These are phyloP conservation scores for Colletotrichum kahawae DNA, from an alignment of 2,329 filamentous ascomycete genomes.

Conservation along the genomic window DNA sequence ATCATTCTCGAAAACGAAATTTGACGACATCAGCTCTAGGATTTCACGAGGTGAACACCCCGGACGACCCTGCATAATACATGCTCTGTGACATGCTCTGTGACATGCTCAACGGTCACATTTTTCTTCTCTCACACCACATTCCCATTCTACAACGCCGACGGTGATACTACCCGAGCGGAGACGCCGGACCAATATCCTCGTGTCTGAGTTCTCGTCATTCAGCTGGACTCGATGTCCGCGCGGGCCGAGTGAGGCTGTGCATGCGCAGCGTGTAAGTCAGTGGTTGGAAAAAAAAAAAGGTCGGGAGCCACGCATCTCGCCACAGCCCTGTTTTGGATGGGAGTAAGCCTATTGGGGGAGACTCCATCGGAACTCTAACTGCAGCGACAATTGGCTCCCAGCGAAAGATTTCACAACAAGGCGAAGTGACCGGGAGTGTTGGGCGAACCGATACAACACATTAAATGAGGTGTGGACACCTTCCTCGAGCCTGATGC, in stretches of 20 bases:
- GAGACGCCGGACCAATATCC: neutral
- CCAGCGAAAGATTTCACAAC: neutral
- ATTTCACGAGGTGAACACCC: neutral
- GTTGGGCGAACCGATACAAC: neutral
- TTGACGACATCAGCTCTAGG: neutral
- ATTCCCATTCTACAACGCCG: neutral
- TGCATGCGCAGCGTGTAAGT: neutral
- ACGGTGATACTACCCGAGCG: neutral
- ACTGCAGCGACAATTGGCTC: neutral
- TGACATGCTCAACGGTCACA: neutral
- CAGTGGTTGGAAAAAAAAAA: neutral
- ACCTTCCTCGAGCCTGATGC: neutral
- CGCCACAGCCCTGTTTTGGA: neutral
- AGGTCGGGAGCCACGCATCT: neutral
- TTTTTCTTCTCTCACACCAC: neutral
- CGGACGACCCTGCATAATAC: neutral
- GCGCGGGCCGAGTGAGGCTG: neutral
- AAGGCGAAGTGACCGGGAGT: neutral
- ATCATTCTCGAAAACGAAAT: neutral
- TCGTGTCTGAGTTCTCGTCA: neutral
- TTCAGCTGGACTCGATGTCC: neutral
- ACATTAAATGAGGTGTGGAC: neutral
- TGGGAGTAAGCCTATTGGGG: neutral
- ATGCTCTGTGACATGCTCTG: neutral
- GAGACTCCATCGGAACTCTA: neutral